Base-by-base conservation (phyloP, 192 early-diverging fungal species). In the Pilaira anomala region DNA sequence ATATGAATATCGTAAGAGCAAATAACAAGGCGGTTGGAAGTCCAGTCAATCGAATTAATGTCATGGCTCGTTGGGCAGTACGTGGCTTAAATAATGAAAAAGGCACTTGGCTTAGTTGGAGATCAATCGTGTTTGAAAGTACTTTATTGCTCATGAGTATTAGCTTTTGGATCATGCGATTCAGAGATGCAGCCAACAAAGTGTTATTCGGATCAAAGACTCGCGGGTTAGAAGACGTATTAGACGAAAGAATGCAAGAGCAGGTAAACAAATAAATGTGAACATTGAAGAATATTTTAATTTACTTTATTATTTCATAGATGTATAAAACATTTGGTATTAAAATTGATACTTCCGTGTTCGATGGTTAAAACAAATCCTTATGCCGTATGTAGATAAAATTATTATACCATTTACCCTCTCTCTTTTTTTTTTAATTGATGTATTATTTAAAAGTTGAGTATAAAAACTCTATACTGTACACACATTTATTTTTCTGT, bases 11-110 rank as follows among this genome's bases (percentile, higher is more conserved):
- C 42, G 85, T 88, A 40, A 79, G 91, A 1, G 83, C 91, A n/a
- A 88, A 90, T 63, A 97, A 97, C 77, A 91, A 91, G 69, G 69
- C 76, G 14, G 70, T 93, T 39, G 92, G 92, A 11, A 90, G 83
- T 13, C 93, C 93, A 0, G 93, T 97, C 16, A 92, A 97, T 66
- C 82, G 93, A 11, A 87, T 94, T 62, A 90, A 88, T 61, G 72
- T 93, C 6, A 94, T 93, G 82, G 91, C 90, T 3, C 74, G 84
- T 39, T 92, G 85, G 73, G 95, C 95, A 13, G 80, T 89, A 30
- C 57, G 71, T 63, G 83, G 83, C 46, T 62, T 80, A 76, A 63
- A 76, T 18, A 19, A n/a, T 12, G 30, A 48, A 9, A 44, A 54
- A 28, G 57, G 70, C 8, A 29, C 42, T 3, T 30, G 50, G 52